phyloP scores from a whole-genome alignment of 1,284 basidiomycete species.

The Waitea zeae region DNA sequence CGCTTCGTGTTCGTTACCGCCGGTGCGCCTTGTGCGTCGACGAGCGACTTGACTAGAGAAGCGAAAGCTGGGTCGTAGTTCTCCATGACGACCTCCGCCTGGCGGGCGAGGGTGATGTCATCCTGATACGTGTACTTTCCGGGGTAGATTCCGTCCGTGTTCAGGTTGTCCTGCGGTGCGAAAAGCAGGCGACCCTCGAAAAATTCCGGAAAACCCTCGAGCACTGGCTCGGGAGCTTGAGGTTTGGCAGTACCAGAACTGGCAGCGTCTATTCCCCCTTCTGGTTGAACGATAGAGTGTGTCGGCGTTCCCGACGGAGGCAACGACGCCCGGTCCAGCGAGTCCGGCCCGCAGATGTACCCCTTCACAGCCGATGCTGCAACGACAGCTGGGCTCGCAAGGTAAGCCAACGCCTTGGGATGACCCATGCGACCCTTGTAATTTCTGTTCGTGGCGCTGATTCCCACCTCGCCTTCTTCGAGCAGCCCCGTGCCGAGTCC shows the following conservation, averaged over 20 bases:
- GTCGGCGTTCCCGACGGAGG: conserved; percentile 33
- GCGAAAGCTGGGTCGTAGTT: conserved; percentile 94
- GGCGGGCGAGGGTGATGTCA: conserved; percentile 88
- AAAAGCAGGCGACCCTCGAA: conserved; percentile 85
- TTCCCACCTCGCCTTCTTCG: conserved; percentile 89
- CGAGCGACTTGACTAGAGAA: conserved; percentile 45
- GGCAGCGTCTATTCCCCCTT: conserved; percentile 12
- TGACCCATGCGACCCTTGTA: conserved; percentile 99
- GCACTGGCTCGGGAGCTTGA: conserved; percentile 36
- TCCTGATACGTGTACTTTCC: conserved; percentile 99
- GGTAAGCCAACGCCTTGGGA: conserved; percentile 88
- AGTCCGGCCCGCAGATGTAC: conserved; percentile 76
- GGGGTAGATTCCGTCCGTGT: conserved; percentile 97
- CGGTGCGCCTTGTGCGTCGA: conserved; percentile 11
- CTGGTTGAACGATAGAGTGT: conserved; percentile 8
- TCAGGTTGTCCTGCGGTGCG: conserved; percentile 92
- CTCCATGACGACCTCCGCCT: conserved; percentile 98
- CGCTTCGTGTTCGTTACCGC: no score
- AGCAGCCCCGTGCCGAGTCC: conserved; percentile 87
- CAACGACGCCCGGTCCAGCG: conserved; percentile 35
- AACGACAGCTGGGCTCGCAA: conserved; percentile 92
- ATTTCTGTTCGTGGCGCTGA: conserved; percentile 96
- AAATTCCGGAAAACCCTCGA: conserved; percentile 66
- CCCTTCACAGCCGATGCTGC: conserved; percentile 91
- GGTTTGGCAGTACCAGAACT: no score